Percentiles rank a stretch among this genome's conserved stretches.
These are phyloP conservation scores for Lotmaria passim DNA, from an alignment of 208 protist genomes.

Conservation along the genomic window DNA sequence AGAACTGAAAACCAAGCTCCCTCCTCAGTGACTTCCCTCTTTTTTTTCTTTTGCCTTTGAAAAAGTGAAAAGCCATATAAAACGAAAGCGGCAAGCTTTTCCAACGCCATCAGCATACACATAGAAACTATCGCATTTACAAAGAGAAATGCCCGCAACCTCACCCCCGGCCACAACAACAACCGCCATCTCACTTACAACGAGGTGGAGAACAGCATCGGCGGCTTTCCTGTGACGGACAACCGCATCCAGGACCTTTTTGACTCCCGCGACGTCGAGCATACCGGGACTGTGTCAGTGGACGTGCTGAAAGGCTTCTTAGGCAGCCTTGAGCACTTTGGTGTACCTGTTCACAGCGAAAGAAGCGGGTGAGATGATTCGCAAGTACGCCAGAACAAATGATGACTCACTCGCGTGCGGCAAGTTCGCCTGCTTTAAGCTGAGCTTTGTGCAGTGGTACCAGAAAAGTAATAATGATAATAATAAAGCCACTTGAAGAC, in stretches of 20 bases:
- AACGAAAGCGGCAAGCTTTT: too few relatives aligned
- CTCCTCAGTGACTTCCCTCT: too few relatives aligned
- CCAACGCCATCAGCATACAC: too few relatives aligned
- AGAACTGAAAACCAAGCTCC: too few relatives aligned
- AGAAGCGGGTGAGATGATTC: conserved; percentile 76
- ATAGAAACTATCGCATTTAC: too few relatives aligned
- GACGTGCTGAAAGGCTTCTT: conserved; percentile 89
- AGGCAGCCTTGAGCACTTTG: conserved; percentile 84
- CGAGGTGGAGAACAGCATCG: conserved; percentile 93
- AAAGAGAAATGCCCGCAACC: conserved; percentile 77
- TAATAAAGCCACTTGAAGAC: too few relatives aligned
- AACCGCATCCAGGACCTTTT: conserved; percentile 91
- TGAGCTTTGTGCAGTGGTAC: conserved; percentile 81
- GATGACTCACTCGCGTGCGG: conserved; percentile 84
- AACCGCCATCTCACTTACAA: conserved; percentile 88
- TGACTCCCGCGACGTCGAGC: conserved; percentile 81
- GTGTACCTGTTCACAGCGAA: conserved; percentile 76
- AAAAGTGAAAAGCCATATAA: too few relatives aligned
- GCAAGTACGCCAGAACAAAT: conserved; percentile 78
- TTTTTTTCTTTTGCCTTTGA: too few relatives aligned
- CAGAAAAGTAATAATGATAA: not conserved
- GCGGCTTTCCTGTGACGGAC: conserved; percentile 89
- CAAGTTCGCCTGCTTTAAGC: conserved; percentile 91
- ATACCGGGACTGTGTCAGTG: conserved; percentile 70
- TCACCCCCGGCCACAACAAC: conserved; percentile 92